Conservation (phyloP, 2,329 filamentous ascomycete genomes). For the Ascochyta viciae-villosae region DNA sequence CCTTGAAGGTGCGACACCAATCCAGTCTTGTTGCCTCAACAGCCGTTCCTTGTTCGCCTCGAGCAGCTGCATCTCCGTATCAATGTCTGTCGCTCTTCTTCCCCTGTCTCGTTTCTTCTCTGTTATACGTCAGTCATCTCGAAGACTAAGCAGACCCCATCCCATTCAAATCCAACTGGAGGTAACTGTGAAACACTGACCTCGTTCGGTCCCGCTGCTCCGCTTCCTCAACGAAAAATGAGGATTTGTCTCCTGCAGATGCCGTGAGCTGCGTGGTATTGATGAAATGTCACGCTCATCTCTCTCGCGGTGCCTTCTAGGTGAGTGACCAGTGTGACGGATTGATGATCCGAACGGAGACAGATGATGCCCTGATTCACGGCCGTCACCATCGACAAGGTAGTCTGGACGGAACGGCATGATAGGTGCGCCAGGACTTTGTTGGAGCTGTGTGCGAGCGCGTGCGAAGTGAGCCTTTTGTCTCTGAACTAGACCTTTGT, state of each 20-base stretch:
- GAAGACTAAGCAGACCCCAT: background rate
- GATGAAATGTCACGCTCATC: background rate
- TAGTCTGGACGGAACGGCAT: constrained; percentile 37
- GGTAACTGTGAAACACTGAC: background rate
- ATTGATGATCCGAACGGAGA: constrained; percentile 17
- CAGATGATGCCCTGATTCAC: constrained; percentile 13
- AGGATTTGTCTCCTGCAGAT: background rate
- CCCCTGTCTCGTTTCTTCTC: constrained; percentile 2
- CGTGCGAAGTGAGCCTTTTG: constrained; percentile 58
- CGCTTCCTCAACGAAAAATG: background rate
- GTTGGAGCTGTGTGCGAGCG: constrained; percentile 44
- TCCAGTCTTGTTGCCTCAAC: constrained; percentile 45
- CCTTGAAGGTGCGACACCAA: constrained; percentile 38
- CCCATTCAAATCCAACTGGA: background rate
- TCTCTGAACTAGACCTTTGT: constrained; percentile 46
- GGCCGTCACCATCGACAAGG: constrained; percentile 20
- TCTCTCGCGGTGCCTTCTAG: constrained; percentile 3
- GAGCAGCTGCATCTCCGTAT: constrained; percentile 28
- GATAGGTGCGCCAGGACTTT: constrained; percentile 17
- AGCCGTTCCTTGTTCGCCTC: constrained; percentile 40
- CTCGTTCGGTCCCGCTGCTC: background rate
- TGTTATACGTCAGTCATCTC: constrained; percentile 3
- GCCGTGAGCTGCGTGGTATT: background rate
- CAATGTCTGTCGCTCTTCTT: constrained; percentile 11
- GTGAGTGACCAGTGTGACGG: constrained; percentile 17